A percentile compares a stretch with the other conserved stretches of the same genome.
Evolutionary conservation across 139 green algal genomes (phyloP).

Genomic region (Diplosphaera chodatii): DNA sequence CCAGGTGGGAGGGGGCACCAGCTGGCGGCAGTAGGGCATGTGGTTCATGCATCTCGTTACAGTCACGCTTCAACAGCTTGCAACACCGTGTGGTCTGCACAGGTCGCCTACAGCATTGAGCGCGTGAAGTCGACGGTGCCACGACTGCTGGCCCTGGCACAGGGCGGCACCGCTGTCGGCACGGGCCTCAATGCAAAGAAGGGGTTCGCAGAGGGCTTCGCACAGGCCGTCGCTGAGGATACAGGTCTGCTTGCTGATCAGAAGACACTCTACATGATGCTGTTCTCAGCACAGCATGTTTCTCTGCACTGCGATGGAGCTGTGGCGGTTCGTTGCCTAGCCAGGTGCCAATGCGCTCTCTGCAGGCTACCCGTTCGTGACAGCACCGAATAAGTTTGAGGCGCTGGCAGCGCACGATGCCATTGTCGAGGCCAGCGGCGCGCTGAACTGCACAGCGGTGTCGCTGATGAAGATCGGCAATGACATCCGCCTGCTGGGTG

Average conservation of each 20-base stretch:
- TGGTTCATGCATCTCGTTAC: too few species aligned
- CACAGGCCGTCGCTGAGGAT: slow-evolving; percentile 57
- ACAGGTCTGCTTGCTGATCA: neutral
- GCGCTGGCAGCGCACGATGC: slow-evolving; percentile 91
- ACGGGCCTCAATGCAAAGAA: slow-evolving; percentile 90
- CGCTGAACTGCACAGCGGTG: slow-evolving; percentile 85
- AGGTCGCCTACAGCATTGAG: slow-evolving; percentile 76
- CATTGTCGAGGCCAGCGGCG: slow-evolving; percentile 71
- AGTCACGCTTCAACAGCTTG: too few species aligned
- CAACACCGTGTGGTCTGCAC: slow-evolving; percentile 13
- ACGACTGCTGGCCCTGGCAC: slow-evolving; percentile 69
- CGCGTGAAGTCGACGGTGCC: slow-evolving; percentile 65
- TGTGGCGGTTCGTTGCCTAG: too few species aligned
- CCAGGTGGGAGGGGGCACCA: too few species aligned
- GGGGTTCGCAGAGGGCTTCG: slow-evolving; percentile 73
- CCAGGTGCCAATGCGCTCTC: too few species aligned
- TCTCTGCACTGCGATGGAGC: too few species aligned
- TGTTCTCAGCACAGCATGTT: too few species aligned
- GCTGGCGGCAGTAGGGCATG: too few species aligned
- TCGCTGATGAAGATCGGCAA: slow-evolving; percentile 83
- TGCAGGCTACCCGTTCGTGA: slow-evolving; percentile 80
- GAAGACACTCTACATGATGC: too few species aligned
- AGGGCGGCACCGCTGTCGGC: slow-evolving; percentile 93
- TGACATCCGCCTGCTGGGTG: neutral
- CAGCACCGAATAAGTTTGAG: slow-evolving; percentile 97